These are phyloP conservation scores for Dothideomycetes sp. DNA, from an alignment of 2,329 filamentous ascomycete genomes.

Conservation along the genomic window DNA sequence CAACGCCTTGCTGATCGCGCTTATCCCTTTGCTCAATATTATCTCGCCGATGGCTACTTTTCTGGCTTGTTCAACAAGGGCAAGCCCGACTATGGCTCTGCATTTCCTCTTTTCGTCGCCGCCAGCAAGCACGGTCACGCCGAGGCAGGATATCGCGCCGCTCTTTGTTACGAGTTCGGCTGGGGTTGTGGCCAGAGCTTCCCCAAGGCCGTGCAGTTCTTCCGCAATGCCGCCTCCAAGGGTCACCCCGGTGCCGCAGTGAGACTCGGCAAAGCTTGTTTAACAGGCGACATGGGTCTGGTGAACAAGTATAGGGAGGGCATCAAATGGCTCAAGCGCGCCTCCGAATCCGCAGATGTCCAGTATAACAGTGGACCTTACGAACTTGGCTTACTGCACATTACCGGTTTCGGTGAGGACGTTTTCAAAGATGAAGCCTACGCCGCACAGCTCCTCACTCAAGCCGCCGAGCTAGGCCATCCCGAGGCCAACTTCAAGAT, in stretches of 20 bases:
- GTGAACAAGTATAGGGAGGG: slow-evolving; percentile 81
- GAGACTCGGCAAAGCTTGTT: slow-evolving; percentile 78
- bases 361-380: slow-evolving; percentile 93
- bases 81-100: slow-evolving; percentile 80
- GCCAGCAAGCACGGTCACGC: slow-evolving; percentile 96
- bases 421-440: slow-evolving; percentile 86
- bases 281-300: slow-evolving; percentile 77
- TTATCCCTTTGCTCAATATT: slow-evolving; percentile 97
- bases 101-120: slow-evolving; percentile 84
- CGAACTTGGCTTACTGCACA: slow-evolving; percentile 78
- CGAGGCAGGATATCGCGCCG: slow-evolving; percentile 87
- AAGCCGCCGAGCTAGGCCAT: slow-evolving; percentile 85
- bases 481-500: slow-evolving; percentile 75
- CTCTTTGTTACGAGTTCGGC: slow-evolving; percentile 93
- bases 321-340: slow-evolving; percentile 91
- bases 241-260: slow-evolving; percentile 93
- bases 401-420: slow-evolving; percentile 88
- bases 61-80: slow-evolving; percentile 93
- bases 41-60: slow-evolving; percentile 85
- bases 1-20: slow-evolving; percentile 76
- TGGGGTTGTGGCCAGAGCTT: slow-evolving; percentile 91
- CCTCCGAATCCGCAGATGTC: slow-evolving; percentile 73
- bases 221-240: slow-evolving; percentile 81
- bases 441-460: slow-evolving; percentile 86
- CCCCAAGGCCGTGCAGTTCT: slow-evolving; percentile 86